These are phyloP conservation scores for Colletotrichum sp. DNA, from an alignment of 2,329 filamentous ascomycete genomes.

Conservation along the genomic window DNA sequence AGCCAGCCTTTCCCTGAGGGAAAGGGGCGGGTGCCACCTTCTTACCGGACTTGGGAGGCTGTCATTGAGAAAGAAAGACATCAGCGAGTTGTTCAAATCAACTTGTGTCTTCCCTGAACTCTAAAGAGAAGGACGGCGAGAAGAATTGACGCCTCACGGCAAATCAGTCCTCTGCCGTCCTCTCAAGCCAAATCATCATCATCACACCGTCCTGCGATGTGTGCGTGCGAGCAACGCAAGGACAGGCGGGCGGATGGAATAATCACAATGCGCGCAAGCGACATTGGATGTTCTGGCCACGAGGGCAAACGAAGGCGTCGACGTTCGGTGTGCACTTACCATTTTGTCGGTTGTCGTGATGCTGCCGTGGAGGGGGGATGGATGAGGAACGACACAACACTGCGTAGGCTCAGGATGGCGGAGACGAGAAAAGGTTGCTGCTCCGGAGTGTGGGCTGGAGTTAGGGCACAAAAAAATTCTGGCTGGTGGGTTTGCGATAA, in stretches of 20 bases:
- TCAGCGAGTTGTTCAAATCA: slow-evolving; percentile 86
- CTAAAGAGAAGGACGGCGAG: slow-evolving; percentile 71
- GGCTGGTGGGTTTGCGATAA: background rate
- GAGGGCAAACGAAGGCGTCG: background rate
- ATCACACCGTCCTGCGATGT: slow-evolving; percentile 55
- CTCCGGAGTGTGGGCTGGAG: background rate
- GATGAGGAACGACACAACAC: background rate
- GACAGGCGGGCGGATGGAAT: slow-evolving; percentile 37
- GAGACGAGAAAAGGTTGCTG: background rate
- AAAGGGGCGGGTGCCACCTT: slow-evolving; percentile 97
- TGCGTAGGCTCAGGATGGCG: background rate
- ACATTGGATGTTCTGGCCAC: slow-evolving; percentile 8
- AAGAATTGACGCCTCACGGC: background rate
- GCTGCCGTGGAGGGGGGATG: slow-evolving; percentile 11
- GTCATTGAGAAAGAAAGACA: slow-evolving; percentile 99
- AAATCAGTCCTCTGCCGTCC: slow-evolving; percentile 17
- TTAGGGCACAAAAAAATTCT: slow-evolving; percentile 24
- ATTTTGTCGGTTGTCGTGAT: slow-evolving; percentile 21
- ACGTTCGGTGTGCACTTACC: slow-evolving; percentile 13
- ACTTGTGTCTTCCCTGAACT: slow-evolving; percentile 85
- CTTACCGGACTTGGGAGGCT: slow-evolving; percentile 98
- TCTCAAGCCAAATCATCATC: slow-evolving; percentile 75
- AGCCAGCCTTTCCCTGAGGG: slow-evolving; percentile 88
- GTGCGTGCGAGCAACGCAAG: slow-evolving; percentile 42
- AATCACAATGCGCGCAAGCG: slow-evolving; percentile 29